Evolutionary conservation across 352 stramenopile species (phyloP).

Genomic region (Globisporangium canariense): DNA sequence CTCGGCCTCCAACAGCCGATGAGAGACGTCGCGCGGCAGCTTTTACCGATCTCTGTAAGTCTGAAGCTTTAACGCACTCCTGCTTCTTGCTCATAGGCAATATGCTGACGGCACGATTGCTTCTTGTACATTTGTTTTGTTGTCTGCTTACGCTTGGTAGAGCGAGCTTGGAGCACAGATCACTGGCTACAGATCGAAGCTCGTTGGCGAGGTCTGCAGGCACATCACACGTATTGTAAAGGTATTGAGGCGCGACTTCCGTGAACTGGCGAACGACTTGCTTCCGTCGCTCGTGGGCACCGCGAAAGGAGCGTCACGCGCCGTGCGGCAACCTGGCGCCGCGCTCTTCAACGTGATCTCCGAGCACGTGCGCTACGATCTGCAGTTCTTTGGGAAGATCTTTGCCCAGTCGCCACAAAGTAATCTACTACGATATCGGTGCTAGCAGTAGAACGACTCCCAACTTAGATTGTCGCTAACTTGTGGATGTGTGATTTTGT

Average conservation of each 20-base stretch:
- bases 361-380: conserved; percentile 57
- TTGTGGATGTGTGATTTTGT: neutral
- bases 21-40: conserved; percentile 31
- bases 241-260: conserved; percentile 40
- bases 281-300: conserved; percentile 44
- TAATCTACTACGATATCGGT: conserved; percentile 9
- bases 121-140: neutral
- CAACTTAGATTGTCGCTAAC: neutral
- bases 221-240: conserved; percentile 45
- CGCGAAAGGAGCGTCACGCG: conserved; percentile 48
- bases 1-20: conserved; percentile 22
- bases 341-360: conserved; percentile 53
- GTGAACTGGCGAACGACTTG: conserved; percentile 54
- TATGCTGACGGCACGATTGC: conserved; percentile 3
- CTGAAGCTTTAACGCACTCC: neutral
- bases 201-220: conserved; percentile 49
- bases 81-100: neutral
- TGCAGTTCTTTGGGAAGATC: conserved; percentile 43
- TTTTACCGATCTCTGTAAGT: conserved; percentile 50
- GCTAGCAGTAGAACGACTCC: neutral
- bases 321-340: conserved; percentile 47
- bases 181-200: conserved; percentile 40
- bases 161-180: conserved; percentile 39
- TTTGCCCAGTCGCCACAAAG: conserved; percentile 42
- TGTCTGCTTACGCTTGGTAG: conserved; percentile 20